A percentile compares a stretch with the other conserved stretches of the same genome.
Evolutionary conservation across 192 early-diverging fungal species (phyloP).

Genomic region (Dissophora globulifera): DNA sequence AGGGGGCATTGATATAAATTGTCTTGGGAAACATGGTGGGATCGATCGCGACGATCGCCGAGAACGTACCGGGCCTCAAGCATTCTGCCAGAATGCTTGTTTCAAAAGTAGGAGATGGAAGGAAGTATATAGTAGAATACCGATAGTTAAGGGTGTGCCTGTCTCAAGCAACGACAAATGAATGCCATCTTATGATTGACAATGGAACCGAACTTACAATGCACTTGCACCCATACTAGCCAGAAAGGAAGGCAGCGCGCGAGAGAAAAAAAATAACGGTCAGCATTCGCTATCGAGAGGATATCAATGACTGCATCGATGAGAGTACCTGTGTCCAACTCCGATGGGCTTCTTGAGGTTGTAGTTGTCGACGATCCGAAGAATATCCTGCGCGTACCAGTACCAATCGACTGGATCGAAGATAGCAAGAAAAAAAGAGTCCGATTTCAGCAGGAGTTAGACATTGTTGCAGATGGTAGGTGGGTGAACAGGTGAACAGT

Average conservation of each 20-base stretch:
- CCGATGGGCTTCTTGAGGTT: slow-evolving; percentile 53
- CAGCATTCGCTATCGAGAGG: too few species aligned
- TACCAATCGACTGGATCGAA: slow-evolving; percentile 60
- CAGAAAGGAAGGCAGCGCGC: background rate
- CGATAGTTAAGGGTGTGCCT: too few species aligned
- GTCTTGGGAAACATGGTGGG: slow-evolving; percentile 44
- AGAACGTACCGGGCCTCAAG: slow-evolving; percentile 38
- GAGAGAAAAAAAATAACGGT: too few species aligned
- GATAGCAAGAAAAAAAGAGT: background rate
- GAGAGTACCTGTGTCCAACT: slow-evolving; percentile 65
- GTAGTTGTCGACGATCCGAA: slow-evolving; percentile 56
- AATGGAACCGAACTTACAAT: slow-evolving; percentile 26
- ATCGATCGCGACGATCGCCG: slow-evolving; percentile 49
- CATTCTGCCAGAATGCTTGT: slow-evolving; percentile 42
- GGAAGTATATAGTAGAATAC: too few species aligned
- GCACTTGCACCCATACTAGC: slow-evolving; percentile 41
- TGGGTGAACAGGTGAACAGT: too few species aligned
- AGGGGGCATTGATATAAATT: slow-evolving; percentile 12
- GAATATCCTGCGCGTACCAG: slow-evolving; percentile 60
- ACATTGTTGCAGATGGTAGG: too few species aligned
- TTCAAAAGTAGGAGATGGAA: too few species aligned
- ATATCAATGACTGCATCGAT: too few species aligned
- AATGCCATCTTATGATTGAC: too few species aligned
- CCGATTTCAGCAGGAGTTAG: too few species aligned
- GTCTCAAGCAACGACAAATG: too few species aligned